A percentile compares a stretch with the other conserved stretches of the same genome.
phyloP scores from a whole-genome alignment of 1,284 basidiomycete species.

The Microbotryum scabiosae region DNA sequence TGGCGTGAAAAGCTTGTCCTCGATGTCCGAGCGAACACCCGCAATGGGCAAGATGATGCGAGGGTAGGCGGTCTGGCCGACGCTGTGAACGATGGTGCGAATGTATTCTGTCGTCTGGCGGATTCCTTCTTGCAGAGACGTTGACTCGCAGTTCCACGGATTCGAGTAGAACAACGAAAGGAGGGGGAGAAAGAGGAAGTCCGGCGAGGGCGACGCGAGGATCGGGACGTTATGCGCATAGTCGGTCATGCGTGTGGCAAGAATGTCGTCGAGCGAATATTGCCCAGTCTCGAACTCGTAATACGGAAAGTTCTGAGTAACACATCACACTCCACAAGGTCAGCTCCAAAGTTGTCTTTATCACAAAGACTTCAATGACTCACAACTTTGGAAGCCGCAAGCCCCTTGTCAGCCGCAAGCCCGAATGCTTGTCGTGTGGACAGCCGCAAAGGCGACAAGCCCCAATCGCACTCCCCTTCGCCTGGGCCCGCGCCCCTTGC shows the following conservation, averaged over 20 bases:
- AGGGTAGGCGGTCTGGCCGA: conserved; percentile 24
- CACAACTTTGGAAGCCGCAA: no score
- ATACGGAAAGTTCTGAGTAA: conserved; percentile 21
- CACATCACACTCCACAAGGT: neutral
- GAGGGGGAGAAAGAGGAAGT: conserved; percentile 30
- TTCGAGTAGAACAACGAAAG: conserved; percentile 24
- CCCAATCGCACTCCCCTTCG: conserved; percentile 15
- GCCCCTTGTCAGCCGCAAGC: no score
- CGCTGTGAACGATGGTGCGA: conserved; percentile 15
- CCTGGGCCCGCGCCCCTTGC: neutral
- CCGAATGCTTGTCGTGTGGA: conserved; percentile 8
- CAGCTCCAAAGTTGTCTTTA: neutral
- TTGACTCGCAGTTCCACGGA: conserved; percentile 23
- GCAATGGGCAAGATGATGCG: conserved; percentile 24
- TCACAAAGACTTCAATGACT: no score
- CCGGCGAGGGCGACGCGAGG: conserved; percentile 20
- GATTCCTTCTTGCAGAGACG: conserved; percentile 15
- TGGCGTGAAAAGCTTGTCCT: conserved; percentile 17
- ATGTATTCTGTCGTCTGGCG: conserved; percentile 22
- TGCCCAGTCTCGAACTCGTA: conserved; percentile 23
- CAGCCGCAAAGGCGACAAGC: neutral
- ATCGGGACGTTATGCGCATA: conserved; percentile 20
- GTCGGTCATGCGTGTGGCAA: conserved; percentile 20
- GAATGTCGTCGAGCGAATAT: conserved; percentile 30
- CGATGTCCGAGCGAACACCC: conserved; percentile 22